Base-by-base conservation (phyloP, 768 basidiomycete species). In the Tremella fuciformis region DNA sequence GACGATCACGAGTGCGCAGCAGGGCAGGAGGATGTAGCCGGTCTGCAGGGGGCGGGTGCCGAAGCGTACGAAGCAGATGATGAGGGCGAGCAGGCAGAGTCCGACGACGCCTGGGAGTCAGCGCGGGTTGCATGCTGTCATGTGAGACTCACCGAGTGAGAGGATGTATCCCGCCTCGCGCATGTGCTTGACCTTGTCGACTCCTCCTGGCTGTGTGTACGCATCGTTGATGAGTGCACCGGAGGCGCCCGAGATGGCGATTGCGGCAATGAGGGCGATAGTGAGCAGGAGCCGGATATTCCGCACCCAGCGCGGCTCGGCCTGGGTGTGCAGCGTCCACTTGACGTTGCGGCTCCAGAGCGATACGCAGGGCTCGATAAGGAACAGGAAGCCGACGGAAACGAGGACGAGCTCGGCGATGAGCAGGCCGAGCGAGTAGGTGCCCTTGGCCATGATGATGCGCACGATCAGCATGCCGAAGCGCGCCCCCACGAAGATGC, bases 391-490 rank as follows among this genome's bases (percentile, higher is more conserved):
- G 16, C 64, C 64, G 37, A 66, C 50, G 22, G 56, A 54, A 13
- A 61, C 44, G 21, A 66, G 62, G 53, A 66, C 53, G 15, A 62
- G 57, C 29, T 66, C 64, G 55, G 49, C 64, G 54, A 63, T 64
- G 24, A 64, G 42, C 19, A 54, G n/a, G 16, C 63, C 63, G 21
- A 59, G 42, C 22, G 18, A 34, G 24, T 57, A 57, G 8, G 21
- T 24, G 9, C 29, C 37, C 40, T 60, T 57, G 29, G 59, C 18
- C 59, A 61, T 49, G n/a, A 60, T 34, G 13, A 49, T 53, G 11
- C 63, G 48, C 24, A 64, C 29, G n/a, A 57, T 38, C 24, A 64
- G 47, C 49, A 55, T 48, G 13, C 26, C 59, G 8, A 60, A 13
- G 18, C 59, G 55, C 3, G 37, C 49, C 15, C 16, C 34, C 9